Evolutionary conservation across 169 alveolate genomes (phyloP), one percentile per base, ranked within the genome.

Genomic region (Amoebophrya sp.): DNA sequence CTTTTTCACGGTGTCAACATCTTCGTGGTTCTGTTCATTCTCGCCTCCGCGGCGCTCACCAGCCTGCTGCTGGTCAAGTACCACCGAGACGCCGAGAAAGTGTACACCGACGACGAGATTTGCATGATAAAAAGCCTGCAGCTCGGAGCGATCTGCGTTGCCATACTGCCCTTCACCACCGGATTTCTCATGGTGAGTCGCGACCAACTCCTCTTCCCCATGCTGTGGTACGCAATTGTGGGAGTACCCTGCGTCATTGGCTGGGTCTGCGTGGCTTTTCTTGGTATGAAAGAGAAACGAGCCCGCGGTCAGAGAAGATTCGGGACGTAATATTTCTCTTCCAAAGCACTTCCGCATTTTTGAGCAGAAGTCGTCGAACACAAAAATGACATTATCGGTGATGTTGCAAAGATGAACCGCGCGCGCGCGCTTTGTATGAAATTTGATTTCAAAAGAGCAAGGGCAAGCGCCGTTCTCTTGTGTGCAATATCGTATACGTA

Each of bases 81-180:
- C 18, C 83, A 66, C 18, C 83, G 83, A 7, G 83, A 66, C 35
- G 10, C 1, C 38, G 83, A 66, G 32, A 66, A 66, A 25, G 83
- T 66, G 83, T 66, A 66, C 83, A 66, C 83, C 38, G 83, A 66
- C 35, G 83, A 66, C 83, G 83, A 66, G 18, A 66, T 66, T 25
- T 66, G 83, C 83, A 25, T 66, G 83, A 66, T 66, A 7, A 66
- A 66, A 66, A n/a, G 39, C 10, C 83, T 66, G 83, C 83, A 66
- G 35, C 1, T 66, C 32, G 83, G 39, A 7, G 83, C 83, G 35
- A n/a, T 66, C 12, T 66, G 83, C 35, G 83, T 66, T 3, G 83
- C 83, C 29, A 25, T 66, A 25, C 83, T 66, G 83, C 83, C 83
- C 38, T 66, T 66, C 83, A 12, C 83, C 35, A 66, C 83, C 38